phyloP scores from a whole-genome alignment of 2,329 filamentous ascomycete genomes.

The Ceratocystiopsis brevicomis region DNA sequence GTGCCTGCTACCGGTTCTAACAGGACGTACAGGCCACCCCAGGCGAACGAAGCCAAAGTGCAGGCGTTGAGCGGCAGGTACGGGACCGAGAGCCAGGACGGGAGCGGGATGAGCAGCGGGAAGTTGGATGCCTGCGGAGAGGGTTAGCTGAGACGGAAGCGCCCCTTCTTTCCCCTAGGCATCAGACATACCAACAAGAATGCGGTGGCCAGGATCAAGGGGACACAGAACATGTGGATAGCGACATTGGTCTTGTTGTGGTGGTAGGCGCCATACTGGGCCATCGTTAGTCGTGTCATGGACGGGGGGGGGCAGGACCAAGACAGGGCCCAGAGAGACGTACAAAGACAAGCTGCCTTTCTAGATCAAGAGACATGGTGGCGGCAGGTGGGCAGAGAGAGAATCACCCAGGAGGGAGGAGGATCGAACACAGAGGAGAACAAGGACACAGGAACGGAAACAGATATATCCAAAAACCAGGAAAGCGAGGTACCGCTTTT shows the following conservation, averaged over 20 bases:
- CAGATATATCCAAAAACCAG: background rate
- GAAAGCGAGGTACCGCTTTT: too few relatives aligned
- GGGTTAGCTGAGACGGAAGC: too few relatives aligned
- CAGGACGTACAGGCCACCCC: constrained; percentile 67
- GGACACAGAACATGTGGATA: constrained; percentile 68
- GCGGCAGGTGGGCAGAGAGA: background rate
- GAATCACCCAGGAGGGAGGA: background rate
- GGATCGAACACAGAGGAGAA: background rate
- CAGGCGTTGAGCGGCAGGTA: constrained; percentile 48
- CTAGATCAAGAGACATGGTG: constrained; percentile 52
- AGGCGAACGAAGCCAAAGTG: constrained; percentile 46
- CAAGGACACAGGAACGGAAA: background rate
- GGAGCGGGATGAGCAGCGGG: constrained; percentile 43
- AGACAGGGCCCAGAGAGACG: constrained; percentile 14
- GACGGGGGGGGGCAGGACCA: background rate
- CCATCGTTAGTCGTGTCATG: background rate
- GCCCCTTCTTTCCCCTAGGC: background rate
- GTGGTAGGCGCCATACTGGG: constrained; percentile 69
- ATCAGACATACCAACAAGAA: constrained; percentile 43
- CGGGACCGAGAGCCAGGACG: constrained; percentile 46
- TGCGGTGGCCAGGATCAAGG: constrained; percentile 50
- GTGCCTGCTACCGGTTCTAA: constrained; percentile 86
- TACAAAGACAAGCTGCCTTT: constrained; percentile 70
- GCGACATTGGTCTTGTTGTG: constrained; percentile 57
- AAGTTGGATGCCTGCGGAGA: constrained; percentile 37